Evolutionary conservation across 306 rosid species (phyloP), one percentile per base, ranked within the genome.

Genomic region (Astragalus membranaceus): DNA sequence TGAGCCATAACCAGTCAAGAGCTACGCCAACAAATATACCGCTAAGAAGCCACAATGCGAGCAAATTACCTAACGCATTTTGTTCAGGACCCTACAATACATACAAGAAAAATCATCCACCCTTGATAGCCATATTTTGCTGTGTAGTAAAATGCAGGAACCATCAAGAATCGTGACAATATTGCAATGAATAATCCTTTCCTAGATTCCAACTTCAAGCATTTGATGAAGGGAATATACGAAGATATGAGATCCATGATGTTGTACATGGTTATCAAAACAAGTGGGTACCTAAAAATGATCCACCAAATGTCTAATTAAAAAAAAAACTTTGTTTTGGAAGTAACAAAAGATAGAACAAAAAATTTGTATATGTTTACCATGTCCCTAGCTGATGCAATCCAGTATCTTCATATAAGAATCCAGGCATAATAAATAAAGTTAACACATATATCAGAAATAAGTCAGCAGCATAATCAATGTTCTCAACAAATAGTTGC

Each of bases 391-490:
- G 74, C 39, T 76, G 30, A 55, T 93, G 97, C 0, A 70, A 35
- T 75, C 98, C 97, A 0, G 97, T 90, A 61, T 90, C 83, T 81
- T 90, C 97, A 41, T 74, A 93, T 73, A 88, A 66, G 85, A 88
- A 88, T 7, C 94, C 98, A 7, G 96, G 98, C 64, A 84, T 80
- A 50, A 90, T 88, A 5, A 91, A 93, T 61, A 93, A 33, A 2
- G 97, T 90, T n/a, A 90, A 29, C 12, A 82, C 88, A 66, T 88
- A 86, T 61, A 82, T 84, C 54, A 93, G 75, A 61, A 77, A 84
- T 63, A 90, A 12, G 47, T 71, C 94, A 7, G 77, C 43, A 60
- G 44, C 81, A 75, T 81, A 87, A 78, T 90, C 98, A 17, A 74
- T 23, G 17, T 84, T 93, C 75, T 85, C 58, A 4, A 67, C 23